Conservation (phyloP, 768 basidiomycete genomes). For the Suillus tomentosus region DNA sequence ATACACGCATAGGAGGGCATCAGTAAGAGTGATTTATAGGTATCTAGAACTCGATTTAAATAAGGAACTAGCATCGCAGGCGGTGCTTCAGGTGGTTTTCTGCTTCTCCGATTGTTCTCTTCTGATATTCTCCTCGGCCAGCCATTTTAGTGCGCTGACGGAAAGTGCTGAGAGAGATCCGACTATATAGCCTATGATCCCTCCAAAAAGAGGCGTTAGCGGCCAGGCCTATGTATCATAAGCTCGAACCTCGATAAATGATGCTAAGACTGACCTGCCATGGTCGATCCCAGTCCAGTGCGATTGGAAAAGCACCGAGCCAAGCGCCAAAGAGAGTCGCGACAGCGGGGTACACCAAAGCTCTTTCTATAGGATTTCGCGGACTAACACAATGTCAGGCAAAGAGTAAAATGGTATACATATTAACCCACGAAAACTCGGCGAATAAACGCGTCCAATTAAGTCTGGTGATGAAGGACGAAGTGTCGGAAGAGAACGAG, state of each 20-base stretch:
- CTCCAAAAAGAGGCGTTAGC: constrained; percentile 72
- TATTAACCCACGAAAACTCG: constrained; percentile 69
- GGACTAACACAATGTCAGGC: constrained; percentile 36
- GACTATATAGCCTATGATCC: constrained; percentile 65
- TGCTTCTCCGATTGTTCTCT: constrained; percentile 24
- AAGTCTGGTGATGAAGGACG: constrained; percentile 55
- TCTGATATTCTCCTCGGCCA: constrained; percentile 42
- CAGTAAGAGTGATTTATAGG: constrained; percentile 3
- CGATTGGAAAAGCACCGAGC: constrained; percentile 81
- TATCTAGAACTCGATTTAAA: neutral
- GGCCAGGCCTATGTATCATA: constrained; percentile 70
- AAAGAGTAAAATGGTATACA: constrained; percentile 1
- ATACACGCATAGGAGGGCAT: constrained; percentile 1
- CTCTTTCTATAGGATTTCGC: constrained; percentile 71
- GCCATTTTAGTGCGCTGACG: constrained; percentile 39
- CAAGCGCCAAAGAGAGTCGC: constrained; percentile 77
- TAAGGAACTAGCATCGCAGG: neutral
- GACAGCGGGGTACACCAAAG: constrained; percentile 75
- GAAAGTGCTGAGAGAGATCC: constrained; percentile 59
- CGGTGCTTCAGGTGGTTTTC: constrained; percentile 23
- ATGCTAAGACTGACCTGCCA: constrained; percentile 76
- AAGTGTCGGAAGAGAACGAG: constrained; percentile 41
- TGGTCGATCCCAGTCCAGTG: constrained; percentile 95
- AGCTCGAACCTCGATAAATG: neutral
- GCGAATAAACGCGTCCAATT: constrained; percentile 82